phyloP scores from a whole-genome alignment of 495 filamentous ascomycete species.

The Margaritispora aquatica region DNA sequence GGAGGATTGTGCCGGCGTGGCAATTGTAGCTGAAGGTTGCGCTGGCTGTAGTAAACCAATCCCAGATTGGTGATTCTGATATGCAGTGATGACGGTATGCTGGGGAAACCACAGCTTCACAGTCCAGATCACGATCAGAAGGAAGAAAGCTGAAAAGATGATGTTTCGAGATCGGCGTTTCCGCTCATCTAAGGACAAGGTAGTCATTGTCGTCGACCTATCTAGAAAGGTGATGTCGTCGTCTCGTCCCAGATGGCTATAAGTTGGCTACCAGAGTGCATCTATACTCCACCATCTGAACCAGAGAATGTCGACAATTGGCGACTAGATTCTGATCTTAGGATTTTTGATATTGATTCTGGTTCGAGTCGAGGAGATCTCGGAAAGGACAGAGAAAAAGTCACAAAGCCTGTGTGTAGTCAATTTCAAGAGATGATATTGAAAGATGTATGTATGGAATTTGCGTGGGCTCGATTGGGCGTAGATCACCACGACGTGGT shows the following conservation, averaged over 20 bases:
- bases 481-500: no score
- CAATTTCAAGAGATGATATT: background rate
- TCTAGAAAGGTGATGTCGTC: background rate
- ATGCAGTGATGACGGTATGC: slow-evolving; percentile 8
- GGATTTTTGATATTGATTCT: background rate
- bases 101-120: slow-evolving; percentile 19
- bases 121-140: slow-evolving; percentile 17
- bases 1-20: background rate
- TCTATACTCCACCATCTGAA: background rate
- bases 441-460: background rate
- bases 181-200: slow-evolving; percentile 13
- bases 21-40: background rate
- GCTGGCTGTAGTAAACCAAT: background rate
- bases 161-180: slow-evolving; percentile 16
- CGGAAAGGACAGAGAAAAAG: background rate
- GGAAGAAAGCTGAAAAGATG: slow-evolving; percentile 15
- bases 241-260: background rate
- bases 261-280: background rate
- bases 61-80: background rate
- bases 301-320: background rate
- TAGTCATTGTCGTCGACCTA: background rate
- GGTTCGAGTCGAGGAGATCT: background rate
- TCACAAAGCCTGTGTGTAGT: background rate
- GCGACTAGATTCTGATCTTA: background rate
- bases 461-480: background rate